Conservation (phyloP, 495 filamentous ascomycete species). For the Daldinia decipiens region DNA sequence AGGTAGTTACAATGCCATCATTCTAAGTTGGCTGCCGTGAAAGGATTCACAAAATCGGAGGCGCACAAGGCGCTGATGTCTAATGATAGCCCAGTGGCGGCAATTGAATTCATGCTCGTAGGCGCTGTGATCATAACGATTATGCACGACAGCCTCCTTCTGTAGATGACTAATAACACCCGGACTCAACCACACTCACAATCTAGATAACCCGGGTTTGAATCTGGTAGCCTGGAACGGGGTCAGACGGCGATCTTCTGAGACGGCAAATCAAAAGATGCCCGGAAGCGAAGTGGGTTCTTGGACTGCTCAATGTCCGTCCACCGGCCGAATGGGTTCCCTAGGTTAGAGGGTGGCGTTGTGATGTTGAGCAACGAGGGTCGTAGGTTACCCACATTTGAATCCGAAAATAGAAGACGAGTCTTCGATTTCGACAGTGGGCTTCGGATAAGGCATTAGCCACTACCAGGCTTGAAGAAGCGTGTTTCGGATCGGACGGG, state of each 20-base stretch:
- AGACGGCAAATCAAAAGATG: constrained; percentile 12
- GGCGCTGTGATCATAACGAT: constrained; percentile 9
- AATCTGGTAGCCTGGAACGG: constrained; percentile 10
- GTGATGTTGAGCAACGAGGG: constrained; percentile 18
- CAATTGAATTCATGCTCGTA: constrained; percentile 15
- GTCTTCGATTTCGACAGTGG: constrained; percentile 26
- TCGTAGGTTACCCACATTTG: constrained; percentile 32
- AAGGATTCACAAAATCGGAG: constrained; percentile 34
- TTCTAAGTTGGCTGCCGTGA: constrained; percentile 34
- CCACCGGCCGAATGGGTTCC: not conserved
- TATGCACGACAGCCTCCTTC: constrained; percentile 15
- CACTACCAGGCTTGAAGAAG: constrained; percentile 32
- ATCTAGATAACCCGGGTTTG: constrained; percentile 1
- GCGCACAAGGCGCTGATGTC: constrained; percentile 21
- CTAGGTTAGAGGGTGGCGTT: constrained; percentile 17
- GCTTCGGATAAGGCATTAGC: constrained; percentile 38
- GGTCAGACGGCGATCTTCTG: constrained; percentile 14
- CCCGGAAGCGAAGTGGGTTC: constrained; percentile 12
- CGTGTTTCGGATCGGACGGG: constrained; percentile 38
- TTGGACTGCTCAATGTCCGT: constrained; percentile 1
- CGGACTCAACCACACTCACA: not conserved
- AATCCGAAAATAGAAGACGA: constrained; percentile 41
- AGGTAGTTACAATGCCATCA: constrained; percentile 15
- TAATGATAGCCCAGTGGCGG: constrained; percentile 11
- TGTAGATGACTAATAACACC: constrained; percentile 7